These are phyloP conservation scores for Solanum piurae DNA, from an alignment of 257 asterid species.

Conservation along the genomic window DNA sequence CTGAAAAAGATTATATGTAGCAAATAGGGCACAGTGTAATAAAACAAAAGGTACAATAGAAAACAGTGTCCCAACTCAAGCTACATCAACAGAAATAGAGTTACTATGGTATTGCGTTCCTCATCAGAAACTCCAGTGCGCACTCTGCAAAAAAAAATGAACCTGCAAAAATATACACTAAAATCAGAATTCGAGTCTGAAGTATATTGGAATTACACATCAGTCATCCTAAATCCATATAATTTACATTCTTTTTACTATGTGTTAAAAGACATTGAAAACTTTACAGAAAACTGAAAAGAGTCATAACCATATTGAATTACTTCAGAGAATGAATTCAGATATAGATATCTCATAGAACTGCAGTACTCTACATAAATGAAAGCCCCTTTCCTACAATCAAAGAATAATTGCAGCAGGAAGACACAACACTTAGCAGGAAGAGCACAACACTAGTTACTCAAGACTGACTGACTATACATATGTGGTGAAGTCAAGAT, in stretches of 20 bases:
- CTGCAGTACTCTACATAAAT: neutral
- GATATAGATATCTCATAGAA: neutral
- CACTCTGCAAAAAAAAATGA: conserved; percentile 90
- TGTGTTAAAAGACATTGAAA: neutral
- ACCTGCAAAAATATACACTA: conserved; percentile 48
- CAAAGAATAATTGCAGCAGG: neutral
- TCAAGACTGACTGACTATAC: too few relatives aligned
- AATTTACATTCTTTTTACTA: neutral
- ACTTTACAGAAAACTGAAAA: neutral
- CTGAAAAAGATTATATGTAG: too few relatives aligned
- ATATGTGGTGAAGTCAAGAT: too few relatives aligned
- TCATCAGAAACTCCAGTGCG: conserved; percentile 9
- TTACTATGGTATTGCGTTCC: conserved; percentile 36
- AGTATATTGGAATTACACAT: neutral
- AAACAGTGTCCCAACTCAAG: neutral
- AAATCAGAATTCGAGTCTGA: conserved; percentile 12
- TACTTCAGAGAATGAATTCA: neutral
- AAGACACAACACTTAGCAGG: neutral
- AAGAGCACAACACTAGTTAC: too few relatives aligned
- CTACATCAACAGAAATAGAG: conserved; percentile 7
- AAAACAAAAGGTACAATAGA: neutral
- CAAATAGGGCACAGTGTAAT: too few relatives aligned
- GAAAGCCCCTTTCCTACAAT: neutral
- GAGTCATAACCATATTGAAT: neutral
- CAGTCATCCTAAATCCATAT: neutral